Evolutionary conservation across 1,284 basidiomycete species (phyloP), one percentile per base, ranked within the genome.

Genomic region (Anthracocystis walkeri): DNA sequence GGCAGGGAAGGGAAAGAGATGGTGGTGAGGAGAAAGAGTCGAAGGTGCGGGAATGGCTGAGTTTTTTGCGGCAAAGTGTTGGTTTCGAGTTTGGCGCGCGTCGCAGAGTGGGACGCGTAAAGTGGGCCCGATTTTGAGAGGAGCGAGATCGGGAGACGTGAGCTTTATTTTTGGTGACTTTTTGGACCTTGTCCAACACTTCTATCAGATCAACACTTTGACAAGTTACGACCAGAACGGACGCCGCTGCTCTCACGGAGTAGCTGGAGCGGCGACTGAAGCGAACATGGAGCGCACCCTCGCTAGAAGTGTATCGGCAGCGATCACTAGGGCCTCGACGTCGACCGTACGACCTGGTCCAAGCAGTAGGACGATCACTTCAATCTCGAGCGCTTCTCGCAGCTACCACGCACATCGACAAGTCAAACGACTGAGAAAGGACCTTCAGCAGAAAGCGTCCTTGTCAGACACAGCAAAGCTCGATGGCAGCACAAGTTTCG

Each of bases 11-110:
- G 27, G 29, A 29, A 29, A 31, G 25, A 25, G 52, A 25, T 21
- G 55, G 33, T 48, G 46, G 18, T 33, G 52, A 25, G 0, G 16
- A 25, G 35, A 20, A 2, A 38, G 1, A 41, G 35, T 23, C 23
- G 49, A 7, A 4, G 4, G 50, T 14, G 23, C 16, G 18, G n/a
- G 23, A 11, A 25, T 33, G 55, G 55, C 54, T 56, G 44, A 56
- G 54, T 56, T 41, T n/a, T 27, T 40, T 52, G 33, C 20, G 38
- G 25, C 29, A 38, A 48, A 57, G 55, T 57, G 55, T 57, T 48
- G 45, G 55, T 57, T 48, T 45, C 3, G n/a, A n/a, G n/a, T 29
- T 25, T 16, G 44, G 55, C 46, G 56, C 56, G 56, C 55, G 45
- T 38, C 27, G 41, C 27, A n/a, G 29, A 7, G n/a, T 48, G 20